Evolutionary conservation across 2,329 filamentous ascomycete species (phyloP).

Genomic region (Acrocalymma vagum): DNA sequence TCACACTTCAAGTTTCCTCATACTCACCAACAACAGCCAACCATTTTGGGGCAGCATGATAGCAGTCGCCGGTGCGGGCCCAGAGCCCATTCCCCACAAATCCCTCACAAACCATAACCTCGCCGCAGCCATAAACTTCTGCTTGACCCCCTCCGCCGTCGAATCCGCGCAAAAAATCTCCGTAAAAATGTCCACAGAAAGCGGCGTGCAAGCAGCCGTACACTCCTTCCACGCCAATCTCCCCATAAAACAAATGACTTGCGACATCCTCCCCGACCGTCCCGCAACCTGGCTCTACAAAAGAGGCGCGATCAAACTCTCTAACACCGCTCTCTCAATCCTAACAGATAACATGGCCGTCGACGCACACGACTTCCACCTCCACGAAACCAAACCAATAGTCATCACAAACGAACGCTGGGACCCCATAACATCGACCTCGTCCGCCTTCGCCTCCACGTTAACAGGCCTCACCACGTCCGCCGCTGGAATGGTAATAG

Average conservation of each 20-base stretch:
- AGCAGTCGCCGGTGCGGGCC: conserved; percentile 37
- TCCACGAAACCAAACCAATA: conserved; percentile 30
- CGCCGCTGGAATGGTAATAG: conserved; percentile 62
- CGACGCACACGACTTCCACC: conserved; percentile 24
- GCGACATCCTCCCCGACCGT: conserved; percentile 25
- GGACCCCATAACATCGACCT: conserved; percentile 72
- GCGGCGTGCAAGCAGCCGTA: conserved; percentile 31
- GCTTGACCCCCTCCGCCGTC: conserved; percentile 23
- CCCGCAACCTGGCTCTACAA: conserved; percentile 35
- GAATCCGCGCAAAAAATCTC: conserved; percentile 27
- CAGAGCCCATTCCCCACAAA: conserved; percentile 33
- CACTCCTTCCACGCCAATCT: conserved; percentile 35
- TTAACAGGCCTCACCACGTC: conserved; percentile 65
- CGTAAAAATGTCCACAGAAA: conserved; percentile 28
- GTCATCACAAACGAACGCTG: conserved; percentile 51
- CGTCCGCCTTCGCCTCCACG: conserved; percentile 64
- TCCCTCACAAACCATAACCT: conserved; percentile 28
- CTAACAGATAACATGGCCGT: conserved; percentile 29
- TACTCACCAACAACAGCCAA: conserved; percentile 12
- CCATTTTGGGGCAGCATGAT: conserved; percentile 39
- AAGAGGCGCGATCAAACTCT: conserved; percentile 22
- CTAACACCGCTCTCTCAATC: conserved; percentile 31
- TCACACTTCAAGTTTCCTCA: no score
- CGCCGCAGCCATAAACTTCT: conserved; percentile 29
- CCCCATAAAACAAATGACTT: conserved; percentile 33